Evolutionary conservation across 2,329 filamentous ascomycete genomes (phyloP).

Genomic region (Botrytis porri): DNA sequence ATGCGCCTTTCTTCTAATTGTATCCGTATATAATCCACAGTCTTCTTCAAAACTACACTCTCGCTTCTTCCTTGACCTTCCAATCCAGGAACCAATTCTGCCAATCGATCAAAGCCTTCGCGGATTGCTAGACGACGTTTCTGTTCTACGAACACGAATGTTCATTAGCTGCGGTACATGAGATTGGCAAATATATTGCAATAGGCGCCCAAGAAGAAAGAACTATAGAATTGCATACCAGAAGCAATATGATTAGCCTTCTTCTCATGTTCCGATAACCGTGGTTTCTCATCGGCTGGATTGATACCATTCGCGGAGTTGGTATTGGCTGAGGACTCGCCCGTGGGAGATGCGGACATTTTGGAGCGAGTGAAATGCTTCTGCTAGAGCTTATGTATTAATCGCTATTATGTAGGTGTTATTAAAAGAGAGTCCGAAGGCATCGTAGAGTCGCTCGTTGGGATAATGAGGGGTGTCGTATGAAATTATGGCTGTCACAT

Average conservation of each 20-base stretch:
- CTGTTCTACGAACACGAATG: slow-evolving; percentile 43
- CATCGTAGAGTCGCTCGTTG: slow-evolving; percentile 1
- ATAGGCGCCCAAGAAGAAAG: neutral
- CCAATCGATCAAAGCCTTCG: slow-evolving; percentile 66
- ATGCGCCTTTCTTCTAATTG: slow-evolving; percentile 50
- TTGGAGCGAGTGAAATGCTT: slow-evolving; percentile 2
- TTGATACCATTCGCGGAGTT: slow-evolving; percentile 30
- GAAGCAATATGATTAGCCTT: slow-evolving; percentile 72
- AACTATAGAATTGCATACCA: slow-evolving; percentile 25
- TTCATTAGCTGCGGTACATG: neutral
- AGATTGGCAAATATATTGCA: neutral
- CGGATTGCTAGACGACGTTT: slow-evolving; percentile 53
- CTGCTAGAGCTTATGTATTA: slow-evolving; percentile 15
- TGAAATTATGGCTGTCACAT: slow-evolving; percentile 4
- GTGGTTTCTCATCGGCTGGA: slow-evolving; percentile 51
- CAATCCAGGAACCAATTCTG: slow-evolving; percentile 65
- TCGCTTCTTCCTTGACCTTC: slow-evolving; percentile 68
- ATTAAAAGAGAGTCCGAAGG: slow-evolving; percentile 13
- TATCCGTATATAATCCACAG: slow-evolving; percentile 52
- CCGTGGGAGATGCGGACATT: slow-evolving; percentile 32
- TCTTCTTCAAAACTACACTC: slow-evolving; percentile 61
- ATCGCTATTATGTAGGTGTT: slow-evolving; percentile 4
- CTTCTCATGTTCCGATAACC: slow-evolving; percentile 67
- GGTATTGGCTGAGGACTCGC: slow-evolving; percentile 33
- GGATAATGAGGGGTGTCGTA: neutral